Evolutionary conservation across 495 filamentous ascomycete genomes (phyloP).

Genomic region (Neurospora sp.): DNA sequence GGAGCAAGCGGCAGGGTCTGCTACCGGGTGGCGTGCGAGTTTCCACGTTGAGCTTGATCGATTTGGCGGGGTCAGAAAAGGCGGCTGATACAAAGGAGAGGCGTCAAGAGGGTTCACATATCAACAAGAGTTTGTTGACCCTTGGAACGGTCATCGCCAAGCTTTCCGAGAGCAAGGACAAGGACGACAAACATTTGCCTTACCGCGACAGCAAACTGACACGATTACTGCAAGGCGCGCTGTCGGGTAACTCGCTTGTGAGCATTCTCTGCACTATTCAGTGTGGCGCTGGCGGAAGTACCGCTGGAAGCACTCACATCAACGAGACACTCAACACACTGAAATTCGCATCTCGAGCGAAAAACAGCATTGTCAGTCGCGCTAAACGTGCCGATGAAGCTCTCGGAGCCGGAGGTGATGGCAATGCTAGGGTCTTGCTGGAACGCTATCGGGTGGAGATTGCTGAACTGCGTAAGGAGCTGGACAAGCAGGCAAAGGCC

Average conservation of each 20-base stretch:
- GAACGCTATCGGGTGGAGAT: slow-evolving; percentile 96
- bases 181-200: slow-evolving; percentile 81
- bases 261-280: slow-evolving; percentile 96
- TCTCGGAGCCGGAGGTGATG: slow-evolving; percentile 61
- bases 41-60: slow-evolving; percentile 89
- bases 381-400: slow-evolving; percentile 93
- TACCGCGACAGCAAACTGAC: slow-evolving; percentile 97
- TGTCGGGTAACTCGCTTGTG: slow-evolving; percentile 88
- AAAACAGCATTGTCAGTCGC: slow-evolving; percentile 96
- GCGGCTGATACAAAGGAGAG: slow-evolving; percentile 93
- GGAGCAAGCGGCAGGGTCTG: slow-evolving; percentile 61
- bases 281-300: slow-evolving; percentile 55
- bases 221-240: slow-evolving; percentile 78
- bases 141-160: slow-evolving; percentile 90
- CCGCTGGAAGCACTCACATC: slow-evolving; percentile 56
- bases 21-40: slow-evolving; percentile 87
- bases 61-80: slow-evolving; percentile 91
- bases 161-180: slow-evolving; percentile 74
- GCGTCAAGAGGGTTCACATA: slow-evolving; percentile 89
- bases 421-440: slow-evolving; percentile 74
- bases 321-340: slow-evolving; percentile 90
- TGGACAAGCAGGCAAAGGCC: slow-evolving; percentile 61
- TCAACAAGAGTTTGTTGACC: slow-evolving; percentile 94
- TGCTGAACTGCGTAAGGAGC: slow-evolving; percentile 63
- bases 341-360: slow-evolving; percentile 92